Percentiles rank a stretch among this genome's conserved stretches.
phyloP scores from a whole-genome alignment of 2,329 filamentous ascomycete genomes.

The Alternaria sp. region DNA sequence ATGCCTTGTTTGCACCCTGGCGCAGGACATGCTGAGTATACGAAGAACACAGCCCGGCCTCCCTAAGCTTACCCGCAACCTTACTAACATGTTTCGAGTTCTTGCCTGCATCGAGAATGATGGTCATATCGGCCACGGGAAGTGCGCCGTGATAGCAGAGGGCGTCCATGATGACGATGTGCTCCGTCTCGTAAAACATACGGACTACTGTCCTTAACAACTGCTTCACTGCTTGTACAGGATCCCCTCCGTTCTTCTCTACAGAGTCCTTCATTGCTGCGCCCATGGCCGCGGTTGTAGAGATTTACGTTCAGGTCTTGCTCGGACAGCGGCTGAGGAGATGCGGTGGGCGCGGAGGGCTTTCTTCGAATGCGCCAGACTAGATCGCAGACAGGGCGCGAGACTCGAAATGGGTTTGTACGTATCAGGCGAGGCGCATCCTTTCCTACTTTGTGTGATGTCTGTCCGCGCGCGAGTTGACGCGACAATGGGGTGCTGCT shows the following conservation, averaged over 20 bases:
- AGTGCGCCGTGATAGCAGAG: slow-evolving; percentile 79
- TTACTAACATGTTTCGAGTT: slow-evolving; percentile 93
- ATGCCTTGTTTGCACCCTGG: slow-evolving; percentile 81
- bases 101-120: slow-evolving; percentile 76
- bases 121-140: slow-evolving; percentile 86
- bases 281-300: slow-evolving; percentile 17
- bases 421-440: slow-evolving; percentile 2
- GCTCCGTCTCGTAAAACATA: slow-evolving; percentile 85
- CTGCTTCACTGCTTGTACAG: slow-evolving; percentile 74
- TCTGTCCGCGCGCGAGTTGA: slow-evolving; percentile 24
- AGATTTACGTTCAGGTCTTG: background rate
- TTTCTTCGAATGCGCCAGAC: slow-evolving; percentile 23
- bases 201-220: slow-evolving; percentile 87
- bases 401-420: background rate
- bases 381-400: slow-evolving; percentile 3
- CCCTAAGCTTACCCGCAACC: slow-evolving; percentile 82
- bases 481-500: slow-evolving; percentile 23
- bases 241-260: slow-evolving; percentile 34
- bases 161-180: slow-evolving; percentile 84
- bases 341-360: slow-evolving; percentile 3
- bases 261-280: slow-evolving; percentile 57
- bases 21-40: slow-evolving; percentile 79
- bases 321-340: background rate
- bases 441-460: slow-evolving; percentile 12
- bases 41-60: slow-evolving; percentile 85